phyloP scores from a whole-genome alignment of 257 asterid species.

The Cinchona pubescens region DNA sequence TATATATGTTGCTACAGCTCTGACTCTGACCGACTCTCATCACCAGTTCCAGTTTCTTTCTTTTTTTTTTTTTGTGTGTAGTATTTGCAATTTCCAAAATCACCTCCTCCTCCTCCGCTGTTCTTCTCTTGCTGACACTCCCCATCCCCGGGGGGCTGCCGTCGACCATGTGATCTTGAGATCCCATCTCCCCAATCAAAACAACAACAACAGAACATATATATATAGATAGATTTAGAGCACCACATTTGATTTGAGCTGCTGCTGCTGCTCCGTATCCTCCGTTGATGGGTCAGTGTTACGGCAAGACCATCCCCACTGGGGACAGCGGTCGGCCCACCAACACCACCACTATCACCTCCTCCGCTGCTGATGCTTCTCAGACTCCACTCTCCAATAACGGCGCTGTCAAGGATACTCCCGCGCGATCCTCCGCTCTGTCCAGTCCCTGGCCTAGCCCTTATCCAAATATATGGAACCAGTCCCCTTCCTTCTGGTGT shows the following conservation, averaged over 20 bases:
- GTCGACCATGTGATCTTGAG: too few relatives aligned
- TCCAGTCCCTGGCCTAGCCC: conserved; percentile 88
- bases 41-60: too few relatives aligned
- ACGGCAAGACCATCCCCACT: conserved; percentile 82
- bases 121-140: too few relatives aligned
- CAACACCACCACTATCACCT: conserved; percentile 23
- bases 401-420: conserved; percentile 46
- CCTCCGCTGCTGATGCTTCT: conserved; percentile 22
- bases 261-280: conserved; percentile 13
- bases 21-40: too few relatives aligned
- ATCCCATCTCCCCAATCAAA: background rate
- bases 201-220: too few relatives aligned
- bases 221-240: background rate
- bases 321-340: conserved; percentile 40
- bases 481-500: conserved; percentile 51
- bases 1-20: too few relatives aligned
- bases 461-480: conserved; percentile 52
- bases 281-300: conserved; percentile 73
- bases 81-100: too few relatives aligned
- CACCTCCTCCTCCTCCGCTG: too few relatives aligned
- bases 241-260: background rate
- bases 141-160: too few relatives aligned
- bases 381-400: conserved; percentile 30
- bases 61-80: too few relatives aligned
- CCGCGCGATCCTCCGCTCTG: conserved; percentile 65